Evolutionary conservation across 2,329 filamentous ascomycete genomes (phyloP).

Genomic region (Xylaria sp.): DNA sequence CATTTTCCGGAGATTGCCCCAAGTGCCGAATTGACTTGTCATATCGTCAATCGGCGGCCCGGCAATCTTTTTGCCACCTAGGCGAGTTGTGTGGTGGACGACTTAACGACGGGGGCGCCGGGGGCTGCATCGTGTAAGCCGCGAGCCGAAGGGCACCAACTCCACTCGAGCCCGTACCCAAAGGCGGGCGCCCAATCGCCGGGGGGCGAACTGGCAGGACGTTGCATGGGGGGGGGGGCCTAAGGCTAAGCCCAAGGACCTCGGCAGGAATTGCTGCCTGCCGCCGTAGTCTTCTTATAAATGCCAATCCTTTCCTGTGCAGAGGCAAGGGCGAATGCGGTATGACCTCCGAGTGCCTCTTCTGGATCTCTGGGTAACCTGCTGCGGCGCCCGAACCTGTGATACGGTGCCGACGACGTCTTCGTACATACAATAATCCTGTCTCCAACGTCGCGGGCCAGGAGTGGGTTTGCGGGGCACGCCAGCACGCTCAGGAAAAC

Average conservation of each 20-base stretch:
- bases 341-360: not conserved
- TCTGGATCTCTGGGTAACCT: not conserved
- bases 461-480: not conserved
- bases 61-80: conserved; percentile 16
- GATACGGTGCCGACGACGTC: too few relatives aligned
- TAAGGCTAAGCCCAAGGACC: not conserved
- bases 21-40: conserved; percentile 25
- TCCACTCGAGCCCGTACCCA: conserved; percentile 1
- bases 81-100: conserved; percentile 15
- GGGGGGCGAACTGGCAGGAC: not conserved
- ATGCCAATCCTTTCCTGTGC: not conserved
- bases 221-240: too few relatives aligned
- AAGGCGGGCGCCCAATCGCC: conserved; percentile 10
- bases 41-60: conserved; percentile 13
- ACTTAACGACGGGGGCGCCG: conserved; percentile 22
- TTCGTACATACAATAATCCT: not conserved
- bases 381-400: not conserved
- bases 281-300: not conserved
- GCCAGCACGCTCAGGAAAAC: not conserved
- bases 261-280: conserved; percentile 7
- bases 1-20: conserved; percentile 14
- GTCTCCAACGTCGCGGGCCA: not conserved
- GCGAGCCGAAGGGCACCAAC: conserved; percentile 8
- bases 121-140: conserved; percentile 17
- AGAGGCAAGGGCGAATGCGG: not conserved